These are phyloP conservation scores for Carex littledalei DNA, from an alignment of 176 grass and related monocot species.

Conservation along the genomic window DNA sequence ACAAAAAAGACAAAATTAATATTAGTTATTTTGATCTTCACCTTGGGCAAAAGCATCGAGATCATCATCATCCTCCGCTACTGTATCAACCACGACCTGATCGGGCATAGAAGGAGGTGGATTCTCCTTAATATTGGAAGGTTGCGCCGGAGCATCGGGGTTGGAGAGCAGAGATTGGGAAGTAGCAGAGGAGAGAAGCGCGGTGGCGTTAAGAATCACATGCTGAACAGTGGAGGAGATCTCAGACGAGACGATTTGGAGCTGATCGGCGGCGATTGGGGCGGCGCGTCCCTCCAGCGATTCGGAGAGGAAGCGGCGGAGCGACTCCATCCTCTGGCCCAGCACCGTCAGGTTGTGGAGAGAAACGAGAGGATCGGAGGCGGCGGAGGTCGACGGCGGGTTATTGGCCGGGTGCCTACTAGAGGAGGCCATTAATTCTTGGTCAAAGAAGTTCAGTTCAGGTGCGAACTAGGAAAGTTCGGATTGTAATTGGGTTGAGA, in stretches of 20 bases:
- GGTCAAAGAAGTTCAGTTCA: neutral
- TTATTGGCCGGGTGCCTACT: neutral
- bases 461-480: neutral
- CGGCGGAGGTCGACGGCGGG: neutral
- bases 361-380: neutral
- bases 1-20: neutral
- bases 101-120: neutral
- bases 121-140: conserved; percentile 25
- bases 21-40: neutral
- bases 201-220: conserved; percentile 69
- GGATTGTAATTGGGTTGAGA: neutral
- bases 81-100: neutral
- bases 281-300: conserved; percentile 17
- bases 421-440: neutral
- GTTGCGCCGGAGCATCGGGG: neutral
- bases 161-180: conserved; percentile 9
- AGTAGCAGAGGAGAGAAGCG: conserved; percentile 60
- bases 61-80: conserved; percentile 3
- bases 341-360: conserved; percentile 11
- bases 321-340: conserved; percentile 17
- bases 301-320: conserved; percentile 19
- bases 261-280: conserved; percentile 18
- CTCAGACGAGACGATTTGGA: conserved; percentile 54
- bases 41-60: conserved; percentile 18
- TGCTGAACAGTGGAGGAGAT: conserved; percentile 68